phyloP scores from a whole-genome alignment of 1,284 basidiomycete genomes.

The Ganoderma leucocontextum region DNA sequence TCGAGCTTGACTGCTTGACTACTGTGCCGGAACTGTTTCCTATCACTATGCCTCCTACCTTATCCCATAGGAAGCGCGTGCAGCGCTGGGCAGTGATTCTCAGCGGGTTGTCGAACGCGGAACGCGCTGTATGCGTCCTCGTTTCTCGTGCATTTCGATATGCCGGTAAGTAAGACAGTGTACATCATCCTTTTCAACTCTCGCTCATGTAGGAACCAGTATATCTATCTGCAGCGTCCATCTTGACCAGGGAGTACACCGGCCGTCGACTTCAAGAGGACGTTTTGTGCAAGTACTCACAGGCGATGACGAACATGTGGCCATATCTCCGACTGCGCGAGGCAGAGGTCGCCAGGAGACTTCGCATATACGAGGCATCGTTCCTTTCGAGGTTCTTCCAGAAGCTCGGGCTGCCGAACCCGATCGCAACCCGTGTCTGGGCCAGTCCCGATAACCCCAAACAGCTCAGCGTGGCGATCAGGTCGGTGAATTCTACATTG shows the following conservation, averaged over 20 bases:
- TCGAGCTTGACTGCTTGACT: constrained; percentile 39
- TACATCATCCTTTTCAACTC: neutral
- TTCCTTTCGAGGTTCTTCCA: constrained; percentile 54
- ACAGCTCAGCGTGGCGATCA: constrained; percentile 62
- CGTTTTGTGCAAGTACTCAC: constrained; percentile 49
- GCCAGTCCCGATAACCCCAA: constrained; percentile 62
- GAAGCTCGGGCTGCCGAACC: constrained; percentile 31
- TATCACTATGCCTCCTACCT: constrained; percentile 63
- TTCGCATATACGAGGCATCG: constrained; percentile 50
- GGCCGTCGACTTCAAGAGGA: constrained; percentile 54
- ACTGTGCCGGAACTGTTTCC: constrained; percentile 42
- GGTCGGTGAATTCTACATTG: constrained; percentile 48
- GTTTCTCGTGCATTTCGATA: constrained; percentile 72
- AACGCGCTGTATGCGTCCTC: constrained; percentile 52
- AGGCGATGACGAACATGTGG: constrained; percentile 69
- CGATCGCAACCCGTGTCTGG: constrained; percentile 62
- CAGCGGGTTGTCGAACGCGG: constrained; percentile 51
- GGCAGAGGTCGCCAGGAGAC: constrained; percentile 49
- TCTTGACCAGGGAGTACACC: constrained; percentile 53
- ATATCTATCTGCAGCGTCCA: constrained; percentile 63
- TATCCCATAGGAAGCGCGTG: constrained; percentile 63
- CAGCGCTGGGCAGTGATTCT: constrained; percentile 63
- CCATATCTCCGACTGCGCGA: constrained; percentile 66
- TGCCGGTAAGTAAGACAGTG: constrained; percentile 54
- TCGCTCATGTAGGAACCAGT: constrained; percentile 46